Conservation (phyloP, 1,284 basidiomycete genomes). For the Pseudomicrostroma phylloplanum region DNA sequence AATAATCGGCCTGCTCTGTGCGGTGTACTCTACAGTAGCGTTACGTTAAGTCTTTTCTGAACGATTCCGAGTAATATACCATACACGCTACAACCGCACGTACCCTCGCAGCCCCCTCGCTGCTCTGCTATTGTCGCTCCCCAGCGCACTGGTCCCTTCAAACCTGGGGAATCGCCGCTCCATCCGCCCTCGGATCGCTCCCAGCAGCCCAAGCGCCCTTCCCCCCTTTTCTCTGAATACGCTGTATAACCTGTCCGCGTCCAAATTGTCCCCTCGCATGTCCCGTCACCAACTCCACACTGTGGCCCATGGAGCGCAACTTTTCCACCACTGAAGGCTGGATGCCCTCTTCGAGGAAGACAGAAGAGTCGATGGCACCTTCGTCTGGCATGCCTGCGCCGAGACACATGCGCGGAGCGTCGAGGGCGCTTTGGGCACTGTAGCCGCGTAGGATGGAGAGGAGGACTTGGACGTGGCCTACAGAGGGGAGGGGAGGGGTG, state of each 20-base stretch:
- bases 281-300: constrained; percentile 62
- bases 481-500: too few species aligned
- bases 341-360: constrained; percentile 82
- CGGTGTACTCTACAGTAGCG: too few species aligned
- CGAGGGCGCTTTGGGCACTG: constrained; percentile 61
- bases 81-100: too few species aligned
- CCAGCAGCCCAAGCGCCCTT: constrained; percentile 73
- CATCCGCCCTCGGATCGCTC: constrained; percentile 70
- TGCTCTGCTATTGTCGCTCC: too few species aligned
- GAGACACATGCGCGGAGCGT: constrained; percentile 95
- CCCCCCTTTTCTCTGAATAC: constrained; percentile 10
- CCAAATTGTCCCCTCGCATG: constrained; percentile 69
- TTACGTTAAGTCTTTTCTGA: too few species aligned
- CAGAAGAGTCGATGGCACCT: constrained; percentile 64
- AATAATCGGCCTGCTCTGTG: too few species aligned
- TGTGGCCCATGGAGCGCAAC: constrained; percentile 73
- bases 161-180: constrained; percentile 36
- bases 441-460: constrained; percentile 76
- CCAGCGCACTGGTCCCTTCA: too few species aligned
- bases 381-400: constrained; percentile 68
- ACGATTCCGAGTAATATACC: too few species aligned
- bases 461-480: constrained; percentile 80
- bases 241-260: constrained; percentile 61
- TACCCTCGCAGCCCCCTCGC: too few species aligned
- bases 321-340: constrained; percentile 54